Conservation (phyloP, 106 monocot genomes). For the Dactylorhiza incarnata region DNA sequence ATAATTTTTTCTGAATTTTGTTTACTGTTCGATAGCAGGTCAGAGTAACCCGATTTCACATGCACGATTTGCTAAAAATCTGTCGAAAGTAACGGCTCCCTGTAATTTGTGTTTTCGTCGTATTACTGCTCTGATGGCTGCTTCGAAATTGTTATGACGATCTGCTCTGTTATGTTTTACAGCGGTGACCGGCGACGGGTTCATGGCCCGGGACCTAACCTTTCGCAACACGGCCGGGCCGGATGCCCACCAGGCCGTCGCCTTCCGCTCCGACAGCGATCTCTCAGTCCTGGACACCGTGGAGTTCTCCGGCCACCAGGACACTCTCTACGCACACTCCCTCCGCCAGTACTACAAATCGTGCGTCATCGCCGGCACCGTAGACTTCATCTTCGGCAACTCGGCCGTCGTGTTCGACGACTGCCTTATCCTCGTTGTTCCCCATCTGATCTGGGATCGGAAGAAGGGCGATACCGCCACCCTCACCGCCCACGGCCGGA, state of each 20-base stretch:
- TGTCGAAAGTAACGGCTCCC: too few relatives aligned
- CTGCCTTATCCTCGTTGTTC: conserved; percentile 33
- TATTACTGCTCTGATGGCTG: too few relatives aligned
- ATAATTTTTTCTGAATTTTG: too few relatives aligned
- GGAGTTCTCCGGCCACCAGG: conserved; percentile 65
- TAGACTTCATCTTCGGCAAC: conserved; percentile 86
- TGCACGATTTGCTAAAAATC: too few relatives aligned
- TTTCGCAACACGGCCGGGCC: conserved; percentile 79
- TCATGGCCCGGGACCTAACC: conserved; percentile 65
- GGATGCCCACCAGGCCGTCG: conserved; percentile 66
- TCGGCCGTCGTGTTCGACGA: conserved; percentile 51
- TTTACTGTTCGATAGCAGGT: too few relatives aligned
- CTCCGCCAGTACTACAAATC: conserved; percentile 64
- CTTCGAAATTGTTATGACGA: not conserved
- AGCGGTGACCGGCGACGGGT: conserved; percentile 65
- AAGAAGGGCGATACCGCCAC: conserved; percentile 43
- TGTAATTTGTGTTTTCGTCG: too few relatives aligned
- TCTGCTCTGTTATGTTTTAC: not conserved
- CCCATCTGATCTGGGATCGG: conserved; percentile 27
- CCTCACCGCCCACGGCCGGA: conserved; percentile 19
- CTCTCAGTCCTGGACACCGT: conserved; percentile 51
- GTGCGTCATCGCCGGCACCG: conserved; percentile 65
- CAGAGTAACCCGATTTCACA: too few relatives aligned
- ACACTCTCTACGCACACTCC: conserved; percentile 67
- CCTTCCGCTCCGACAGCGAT: conserved; percentile 59